Percentiles rank a stretch among this genome's conserved stretches.
phyloP scores from a whole-genome alignment of 176 grass and related monocot species.

The Aechmea fasciata region DNA sequence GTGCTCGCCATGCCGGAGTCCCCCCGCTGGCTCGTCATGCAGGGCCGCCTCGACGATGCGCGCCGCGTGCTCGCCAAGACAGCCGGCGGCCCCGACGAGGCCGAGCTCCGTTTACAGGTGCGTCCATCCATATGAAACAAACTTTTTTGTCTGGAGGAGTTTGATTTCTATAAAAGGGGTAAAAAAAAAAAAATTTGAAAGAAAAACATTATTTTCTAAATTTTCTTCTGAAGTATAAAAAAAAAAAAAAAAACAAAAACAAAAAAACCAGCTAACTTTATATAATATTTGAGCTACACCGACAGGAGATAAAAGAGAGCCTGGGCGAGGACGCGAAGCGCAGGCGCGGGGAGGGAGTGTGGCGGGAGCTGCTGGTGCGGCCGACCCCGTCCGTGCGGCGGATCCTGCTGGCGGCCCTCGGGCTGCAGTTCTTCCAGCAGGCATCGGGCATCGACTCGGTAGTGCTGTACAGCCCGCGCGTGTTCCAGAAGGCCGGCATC shows the following conservation, averaged over 20 bases:
- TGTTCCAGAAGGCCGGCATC: constrained; percentile 57
- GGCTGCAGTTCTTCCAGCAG: constrained; percentile 80
- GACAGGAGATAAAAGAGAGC: background rate
- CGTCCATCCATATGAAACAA: background rate
- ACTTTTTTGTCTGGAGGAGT: no score
- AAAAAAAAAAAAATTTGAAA: no score
- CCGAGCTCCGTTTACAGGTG: constrained; percentile 36
- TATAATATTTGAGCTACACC: background rate
- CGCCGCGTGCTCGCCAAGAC: constrained; percentile 44
- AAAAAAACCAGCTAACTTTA: no score
- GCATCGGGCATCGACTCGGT: constrained; percentile 74
- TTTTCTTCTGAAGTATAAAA: no score
- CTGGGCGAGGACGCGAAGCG: constrained; percentile 9
- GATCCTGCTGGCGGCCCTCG: constrained; percentile 52
- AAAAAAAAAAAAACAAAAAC: no score
- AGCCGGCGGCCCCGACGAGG: constrained; percentile 42
- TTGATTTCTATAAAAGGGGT: no score
- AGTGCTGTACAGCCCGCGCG: constrained; percentile 57
- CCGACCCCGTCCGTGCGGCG: constrained; percentile 56
- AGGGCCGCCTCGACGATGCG: constrained; percentile 47
- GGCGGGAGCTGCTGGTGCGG: constrained; percentile 50
- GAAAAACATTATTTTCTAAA: no score
- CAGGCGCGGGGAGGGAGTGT: constrained; percentile 38
- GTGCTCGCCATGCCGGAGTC: constrained; percentile 94
- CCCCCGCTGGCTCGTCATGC: constrained; percentile 86